These are phyloP conservation scores for Saccharomyces pastorianus DNA, from an alignment of 1,139 yeast species.

Conservation along the genomic window DNA sequence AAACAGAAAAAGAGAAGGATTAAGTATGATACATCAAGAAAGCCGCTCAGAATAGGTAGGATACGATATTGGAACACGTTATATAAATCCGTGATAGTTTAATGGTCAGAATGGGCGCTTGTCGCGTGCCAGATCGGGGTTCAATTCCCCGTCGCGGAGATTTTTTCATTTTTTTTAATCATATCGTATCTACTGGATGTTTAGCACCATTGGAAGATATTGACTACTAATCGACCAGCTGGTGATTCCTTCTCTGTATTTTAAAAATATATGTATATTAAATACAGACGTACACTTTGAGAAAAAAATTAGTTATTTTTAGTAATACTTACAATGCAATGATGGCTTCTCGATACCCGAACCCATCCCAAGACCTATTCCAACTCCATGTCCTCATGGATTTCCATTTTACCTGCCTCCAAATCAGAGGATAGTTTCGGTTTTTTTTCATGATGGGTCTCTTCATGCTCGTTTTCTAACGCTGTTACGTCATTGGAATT, in stretches of 20 bases:
- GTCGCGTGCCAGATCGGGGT: conserved; percentile 36
- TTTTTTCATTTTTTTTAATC: conserved; percentile 7
- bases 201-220: neutral
- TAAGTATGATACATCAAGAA: too few relatives aligned
- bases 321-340: neutral
- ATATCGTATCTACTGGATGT: too few relatives aligned
- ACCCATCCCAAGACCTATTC: neutral
- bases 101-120: conserved; percentile 35
- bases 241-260: neutral
- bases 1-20: too few relatives aligned
- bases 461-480: neutral
- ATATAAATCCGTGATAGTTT: conserved; percentile 29
- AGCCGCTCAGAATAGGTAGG: too few relatives aligned
- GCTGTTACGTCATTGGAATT: neutral
- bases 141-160: conserved; percentile 36
- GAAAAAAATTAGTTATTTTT: too few relatives aligned
- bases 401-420: neutral
- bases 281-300: too few relatives aligned
- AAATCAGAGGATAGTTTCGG: neutral
- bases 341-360: neutral
- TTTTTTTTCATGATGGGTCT: neutral
- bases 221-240: neutral
- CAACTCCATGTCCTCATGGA: neutral
- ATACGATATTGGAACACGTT: too few relatives aligned
- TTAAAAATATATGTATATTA: neutral